Percentiles rank a stretch among this genome's conserved stretches.
These are phyloP conservation scores for Delonix regia DNA, from an alignment of 306 rosid species.

Conservation along the genomic window DNA sequence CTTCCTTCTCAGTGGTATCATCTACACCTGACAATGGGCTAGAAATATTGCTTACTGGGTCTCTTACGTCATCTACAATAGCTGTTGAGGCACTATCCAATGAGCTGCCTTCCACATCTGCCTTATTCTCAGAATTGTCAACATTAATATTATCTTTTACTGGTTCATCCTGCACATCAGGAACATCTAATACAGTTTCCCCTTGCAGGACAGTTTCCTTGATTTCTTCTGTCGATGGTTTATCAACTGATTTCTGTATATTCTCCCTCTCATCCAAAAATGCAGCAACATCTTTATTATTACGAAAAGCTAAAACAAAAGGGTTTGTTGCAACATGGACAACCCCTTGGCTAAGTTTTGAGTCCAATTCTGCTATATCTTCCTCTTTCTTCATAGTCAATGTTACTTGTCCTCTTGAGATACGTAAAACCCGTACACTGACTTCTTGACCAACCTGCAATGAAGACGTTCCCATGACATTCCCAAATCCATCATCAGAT, in stretches of 20 bases:
- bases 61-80: conserved; percentile 38
- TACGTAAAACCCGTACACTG: conserved; percentile 78
- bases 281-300: conserved; percentile 81
- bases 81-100: conserved; percentile 43
- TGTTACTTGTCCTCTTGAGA: conserved; percentile 79
- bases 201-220: conserved; percentile 46
- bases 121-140: conserved; percentile 40
- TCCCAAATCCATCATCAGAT: conserved; percentile 70
- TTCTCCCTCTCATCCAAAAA: conserved; percentile 84
- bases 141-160: conserved; percentile 42
- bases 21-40: conserved; percentile 36
- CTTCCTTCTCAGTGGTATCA: conserved; percentile 45
- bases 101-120: conserved; percentile 42
- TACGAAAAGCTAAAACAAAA: conserved; percentile 83
- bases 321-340: conserved; percentile 81
- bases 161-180: conserved; percentile 48
- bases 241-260: conserved; percentile 46
- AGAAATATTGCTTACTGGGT: conserved; percentile 35
- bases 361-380: conserved; percentile 47
- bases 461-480: conserved; percentile 71
- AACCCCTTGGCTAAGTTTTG: conserved; percentile 54
- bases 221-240: conserved; percentile 48
- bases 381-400: conserved; percentile 96
- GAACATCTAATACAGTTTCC: conserved; percentile 42
- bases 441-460: conserved; percentile 83